Percentiles rank a stretch among this genome's conserved stretches.
Conservation (phyloP, 768 basidiomycete species). For the Udeniomyces megalosporus region DNA sequence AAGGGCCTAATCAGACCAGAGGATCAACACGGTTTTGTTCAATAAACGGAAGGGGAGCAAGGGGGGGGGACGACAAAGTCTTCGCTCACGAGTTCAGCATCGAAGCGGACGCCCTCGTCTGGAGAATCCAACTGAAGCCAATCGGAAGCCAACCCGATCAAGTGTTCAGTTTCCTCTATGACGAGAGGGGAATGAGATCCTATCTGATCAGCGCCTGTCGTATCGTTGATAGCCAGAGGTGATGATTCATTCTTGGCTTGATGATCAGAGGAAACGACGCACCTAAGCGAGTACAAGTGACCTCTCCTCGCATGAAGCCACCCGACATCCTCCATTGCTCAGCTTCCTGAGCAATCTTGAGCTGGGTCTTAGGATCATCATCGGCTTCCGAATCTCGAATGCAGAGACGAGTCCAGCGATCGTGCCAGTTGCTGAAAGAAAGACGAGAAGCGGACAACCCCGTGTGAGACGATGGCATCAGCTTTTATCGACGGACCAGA, state of each 20-base stretch:
- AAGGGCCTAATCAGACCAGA: constrained; percentile 50
- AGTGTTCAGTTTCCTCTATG: constrained; percentile 29
- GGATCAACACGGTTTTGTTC: background rate
- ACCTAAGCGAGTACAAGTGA: constrained; percentile 80
- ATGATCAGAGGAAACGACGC: no score
- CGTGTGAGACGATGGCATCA: background rate
- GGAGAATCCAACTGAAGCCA: constrained; percentile 89
- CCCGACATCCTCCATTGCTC: constrained; percentile 79
- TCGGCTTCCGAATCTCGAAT: constrained; percentile 30
- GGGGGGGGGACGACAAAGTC: background rate
- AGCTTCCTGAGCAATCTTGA: constrained; percentile 38
- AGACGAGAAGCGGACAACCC: background rate
- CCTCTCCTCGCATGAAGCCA: constrained; percentile 62
- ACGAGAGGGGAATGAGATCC: background rate
- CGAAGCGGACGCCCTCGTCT: constrained; percentile 88
- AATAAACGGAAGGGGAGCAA: background rate
- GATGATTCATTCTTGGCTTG: background rate
- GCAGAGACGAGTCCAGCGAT: constrained; percentile 81
- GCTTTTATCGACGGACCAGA: no score
- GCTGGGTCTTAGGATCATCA: constrained; percentile 27
- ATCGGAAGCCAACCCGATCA: constrained; percentile 66
- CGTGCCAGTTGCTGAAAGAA: constrained; percentile 45
- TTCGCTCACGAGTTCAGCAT: constrained; percentile 70
- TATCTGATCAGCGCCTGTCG: no score
- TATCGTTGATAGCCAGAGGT: background rate